Base-by-base conservation (phyloP, 257 asterid genomes). In the Orobanche coerulescens region DNA sequence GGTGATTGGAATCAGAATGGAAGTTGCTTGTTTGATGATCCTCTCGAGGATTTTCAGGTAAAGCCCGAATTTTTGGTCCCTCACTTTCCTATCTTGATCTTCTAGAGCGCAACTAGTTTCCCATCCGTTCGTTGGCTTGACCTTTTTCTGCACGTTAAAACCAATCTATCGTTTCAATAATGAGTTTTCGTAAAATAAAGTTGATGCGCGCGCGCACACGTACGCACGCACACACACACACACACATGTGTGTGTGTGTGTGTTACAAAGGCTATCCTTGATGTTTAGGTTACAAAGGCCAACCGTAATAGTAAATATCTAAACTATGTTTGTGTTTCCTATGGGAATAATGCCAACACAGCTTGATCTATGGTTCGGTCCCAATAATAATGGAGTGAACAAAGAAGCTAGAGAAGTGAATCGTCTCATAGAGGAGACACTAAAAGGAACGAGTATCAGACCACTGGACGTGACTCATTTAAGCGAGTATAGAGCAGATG, bases 1-100 rank as follows among this genome's bases (percentile, higher is more conserved):
- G 98, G 98, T 8, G 95, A 92, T 1, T 88, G 98, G 96, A 86
- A 92, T 79, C 94, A 84, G 58, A 92, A 92, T 37, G 96, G 98
- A n/a, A 88, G 96, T 73, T 92, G 98, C 72, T 61, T 87, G 75
- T 75, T 86, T 52, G 72, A 79, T 25, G 82, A 82, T 48, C 96
- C 88, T 62, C 94, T 92, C 26, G 78, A 81, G 39, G 86, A 84
- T 72, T 68, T 37, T 59, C 91, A 88, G 98, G 98, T 88, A 68
- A 55, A 62, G 40, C 12, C 34, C 18, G 11, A 16, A 19, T 47
- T 18, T 20, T 4, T 50, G 11, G 16, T 30, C 46, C 28, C 61
- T n/a, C 10, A 10, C 16, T 54, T 42, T 61, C 40, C 15, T 53
- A 14, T 19, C n/a, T 63, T 61, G 46, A 15, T 19, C 28, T 20